Base-by-base conservation (phyloP, 441 rosid genomes). In the Pelargonium citronellum region DNA sequence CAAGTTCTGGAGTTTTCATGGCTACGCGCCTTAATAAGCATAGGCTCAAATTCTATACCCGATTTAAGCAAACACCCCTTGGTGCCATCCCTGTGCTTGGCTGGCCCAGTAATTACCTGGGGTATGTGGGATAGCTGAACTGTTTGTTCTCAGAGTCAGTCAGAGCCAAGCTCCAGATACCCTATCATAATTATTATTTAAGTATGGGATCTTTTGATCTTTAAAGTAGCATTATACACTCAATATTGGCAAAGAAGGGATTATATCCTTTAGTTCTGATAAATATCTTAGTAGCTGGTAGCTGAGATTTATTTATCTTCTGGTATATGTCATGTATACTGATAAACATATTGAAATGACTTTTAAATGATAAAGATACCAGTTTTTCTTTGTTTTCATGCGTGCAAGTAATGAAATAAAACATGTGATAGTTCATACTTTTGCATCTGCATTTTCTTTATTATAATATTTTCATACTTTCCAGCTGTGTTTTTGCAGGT, bases 401-500 rank as follows among this genome's bases (percentile, higher is more conserved):
- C 64, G 22, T 20, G 37, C 8, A 39, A 39, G 5, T 39, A 7
- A 39, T 39, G 43, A 39, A 39, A 39, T 22, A 20, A 39, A 39
- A 39, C 34, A 60, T n/a, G 22, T 22, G 37, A 22, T 8, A 60
- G 64, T 60, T 60, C 64, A 22, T 37, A 39, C 22, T 58, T 20
- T 58, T 58, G 64, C 64, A 58, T 58, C 5, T 58, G 27, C 10
- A 58, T 58, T 20, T 7, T 60, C 64, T 10, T 60, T 27, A 60
- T 60, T 11, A 39, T 20, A 22, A 60, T 22, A 11, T 39, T 60
- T 60, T 60, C 24, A 11, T 69, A 67, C 68, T 69, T 69, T 27
- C 22, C 11, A 44, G 60, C 3, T 61, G 47, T 39, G 15, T 24
- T 71, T 57, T 66, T 81, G 71, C 81, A 92, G 98, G 85, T 95